Evolutionary conservation across 306 rosid species (phyloP).

Genomic region (Cucumis cinereus): DNA sequence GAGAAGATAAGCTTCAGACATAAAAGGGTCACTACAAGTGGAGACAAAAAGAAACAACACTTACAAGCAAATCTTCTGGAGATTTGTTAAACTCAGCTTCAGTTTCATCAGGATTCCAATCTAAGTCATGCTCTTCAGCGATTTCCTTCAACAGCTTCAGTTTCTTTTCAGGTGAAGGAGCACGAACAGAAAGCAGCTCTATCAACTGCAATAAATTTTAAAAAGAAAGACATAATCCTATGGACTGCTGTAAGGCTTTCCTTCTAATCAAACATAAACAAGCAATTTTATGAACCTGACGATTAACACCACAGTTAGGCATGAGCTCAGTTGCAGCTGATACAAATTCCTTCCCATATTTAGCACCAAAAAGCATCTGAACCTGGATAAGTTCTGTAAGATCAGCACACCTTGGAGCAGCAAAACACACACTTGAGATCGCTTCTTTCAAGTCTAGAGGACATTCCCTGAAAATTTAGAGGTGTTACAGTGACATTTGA

Average conservation of each 20-base stretch:
- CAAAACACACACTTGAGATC: conserved; percentile 83
- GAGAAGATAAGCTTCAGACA: neutral
- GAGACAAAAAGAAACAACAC: conserved; percentile 10
- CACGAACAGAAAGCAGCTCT: conserved; percentile 75
- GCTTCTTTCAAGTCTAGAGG: conserved; percentile 96
- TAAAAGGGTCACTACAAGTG: neutral
- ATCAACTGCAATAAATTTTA: conserved; percentile 45
- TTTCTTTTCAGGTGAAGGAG: conserved; percentile 86
- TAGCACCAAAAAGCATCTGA: conserved; percentile 59
- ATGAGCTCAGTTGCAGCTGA: conserved; percentile 81
- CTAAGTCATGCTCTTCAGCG: conserved; percentile 78
- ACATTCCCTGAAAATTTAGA: conserved; percentile 49
- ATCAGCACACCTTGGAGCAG: conserved; percentile 95
- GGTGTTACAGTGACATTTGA: neutral
- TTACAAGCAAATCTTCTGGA: conserved; percentile 78
- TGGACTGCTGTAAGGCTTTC: conserved; percentile 1
- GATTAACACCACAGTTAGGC: conserved; percentile 91
- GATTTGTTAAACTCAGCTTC: conserved; percentile 63
- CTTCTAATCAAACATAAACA: neutral
- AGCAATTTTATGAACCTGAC: conserved; percentile 53
- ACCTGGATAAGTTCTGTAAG: conserved; percentile 85
- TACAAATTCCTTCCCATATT: conserved; percentile 84
- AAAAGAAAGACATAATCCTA: conserved; percentile 8
- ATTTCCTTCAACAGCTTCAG: conserved; percentile 82
- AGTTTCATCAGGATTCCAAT: conserved; percentile 91